Evolutionary conservation across 805 yeast species (phyloP).

Genomic region (Ogataea henricii): DNA sequence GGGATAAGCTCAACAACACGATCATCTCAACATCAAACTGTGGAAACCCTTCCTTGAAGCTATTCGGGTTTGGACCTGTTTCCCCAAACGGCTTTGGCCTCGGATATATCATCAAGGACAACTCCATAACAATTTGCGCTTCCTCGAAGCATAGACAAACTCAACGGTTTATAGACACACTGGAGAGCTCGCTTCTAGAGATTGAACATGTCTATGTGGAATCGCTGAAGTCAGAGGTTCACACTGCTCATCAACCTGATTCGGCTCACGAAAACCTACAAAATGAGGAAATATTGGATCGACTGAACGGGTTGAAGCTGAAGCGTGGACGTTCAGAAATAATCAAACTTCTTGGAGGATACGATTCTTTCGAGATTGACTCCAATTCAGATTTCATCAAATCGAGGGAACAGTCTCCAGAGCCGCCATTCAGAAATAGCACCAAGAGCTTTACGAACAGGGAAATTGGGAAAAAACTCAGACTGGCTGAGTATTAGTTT

Average conservation of each 20-base stretch:
- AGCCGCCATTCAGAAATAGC: slow-evolving; percentile 41
- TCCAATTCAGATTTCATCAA: slow-evolving; percentile 56
- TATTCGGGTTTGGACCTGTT: slow-evolving; percentile 92
- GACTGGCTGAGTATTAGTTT: slow-evolving; percentile 59
- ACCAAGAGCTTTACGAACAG: slow-evolving; percentile 34
- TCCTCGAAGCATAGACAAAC: slow-evolving; percentile 91
- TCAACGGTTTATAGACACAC: slow-evolving; percentile 68
- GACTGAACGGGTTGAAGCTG: slow-evolving; percentile 21
- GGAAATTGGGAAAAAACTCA: slow-evolving; percentile 65
- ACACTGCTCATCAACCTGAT: not conserved
- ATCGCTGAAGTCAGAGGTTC: slow-evolving; percentile 23
- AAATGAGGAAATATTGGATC: slow-evolving; percentile 23
- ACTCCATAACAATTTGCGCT: slow-evolving; percentile 76
- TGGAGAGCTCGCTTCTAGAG: slow-evolving; percentile 61
- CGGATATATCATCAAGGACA: slow-evolving; percentile 83
- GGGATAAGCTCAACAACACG: slow-evolving; percentile 83
- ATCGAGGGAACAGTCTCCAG: slow-evolving; percentile 61
- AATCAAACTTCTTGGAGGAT: slow-evolving; percentile 67
- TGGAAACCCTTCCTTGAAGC: slow-evolving; percentile 84
- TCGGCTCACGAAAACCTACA: slow-evolving; percentile 4
- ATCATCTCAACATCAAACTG: slow-evolving; percentile 84
- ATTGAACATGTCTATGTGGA: slow-evolving; percentile 51
- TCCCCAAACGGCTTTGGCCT: slow-evolving; percentile 90
- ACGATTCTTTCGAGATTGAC: slow-evolving; percentile 75
- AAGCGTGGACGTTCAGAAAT: slow-evolving; percentile 30